phyloP scores from a whole-genome alignment of 192 early-diverging fungal species.

The Haplosporangium gracile region DNA sequence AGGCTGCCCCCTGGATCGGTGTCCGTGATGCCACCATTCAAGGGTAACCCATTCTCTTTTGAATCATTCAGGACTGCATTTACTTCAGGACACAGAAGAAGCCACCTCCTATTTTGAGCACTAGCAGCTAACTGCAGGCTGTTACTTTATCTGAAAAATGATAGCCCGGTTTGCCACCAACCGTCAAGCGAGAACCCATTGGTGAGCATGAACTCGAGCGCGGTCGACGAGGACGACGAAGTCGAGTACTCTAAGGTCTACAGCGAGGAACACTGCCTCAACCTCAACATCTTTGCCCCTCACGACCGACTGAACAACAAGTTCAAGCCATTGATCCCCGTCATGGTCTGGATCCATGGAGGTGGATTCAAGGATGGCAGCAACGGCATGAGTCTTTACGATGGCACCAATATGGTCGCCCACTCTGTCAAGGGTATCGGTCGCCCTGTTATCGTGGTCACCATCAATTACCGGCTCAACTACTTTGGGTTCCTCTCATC shows the following conservation, averaged over 20 bases:
- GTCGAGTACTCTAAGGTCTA: conserved; percentile 33
- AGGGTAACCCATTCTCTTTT: conserved; percentile 11
- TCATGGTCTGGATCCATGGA: conserved; percentile 56
- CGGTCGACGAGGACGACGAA: conserved; percentile 41
- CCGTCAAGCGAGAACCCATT: conserved; percentile 30
- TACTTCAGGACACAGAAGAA: background rate
- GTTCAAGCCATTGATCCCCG: conserved; percentile 29
- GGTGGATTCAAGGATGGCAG: conserved; percentile 41
- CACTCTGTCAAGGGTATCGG: conserved; percentile 17
- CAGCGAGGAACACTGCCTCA: conserved; percentile 61
- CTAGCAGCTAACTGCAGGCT: background rate
- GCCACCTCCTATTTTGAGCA: background rate
- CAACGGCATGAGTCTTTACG: conserved; percentile 40
- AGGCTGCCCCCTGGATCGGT: conserved; percentile 40
- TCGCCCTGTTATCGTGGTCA: conserved; percentile 49
- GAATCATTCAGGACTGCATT: background rate
- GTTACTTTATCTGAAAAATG: background rate
- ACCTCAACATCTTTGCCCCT: conserved; percentile 62
- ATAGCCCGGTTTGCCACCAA: conserved; percentile 46
- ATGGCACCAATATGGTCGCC: conserved; percentile 38
- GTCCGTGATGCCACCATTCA: conserved; percentile 39
- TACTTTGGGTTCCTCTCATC: conserved; percentile 55
- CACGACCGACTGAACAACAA: conserved; percentile 8
- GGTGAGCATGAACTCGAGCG: conserved; percentile 19
- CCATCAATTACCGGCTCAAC: conserved; percentile 54